Percentiles rank a stretch among this genome's conserved stretches.
Conservation (phyloP, 2,329 filamentous ascomycete genomes). For the Drechslera avenae region DNA sequence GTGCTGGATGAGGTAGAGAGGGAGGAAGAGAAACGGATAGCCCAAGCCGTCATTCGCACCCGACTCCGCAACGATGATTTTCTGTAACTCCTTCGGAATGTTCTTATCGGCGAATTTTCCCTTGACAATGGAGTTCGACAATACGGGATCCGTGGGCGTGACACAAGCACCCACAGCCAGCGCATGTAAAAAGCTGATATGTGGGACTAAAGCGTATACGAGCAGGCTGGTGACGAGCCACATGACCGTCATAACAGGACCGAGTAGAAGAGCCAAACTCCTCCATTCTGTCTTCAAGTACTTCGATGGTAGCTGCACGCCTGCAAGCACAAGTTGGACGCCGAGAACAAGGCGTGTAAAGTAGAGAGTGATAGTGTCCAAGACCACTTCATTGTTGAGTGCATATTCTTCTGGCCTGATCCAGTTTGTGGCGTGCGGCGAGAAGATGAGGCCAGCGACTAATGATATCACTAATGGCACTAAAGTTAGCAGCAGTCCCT, state of each 20-base stretch:
- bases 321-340: conserved; percentile 86
- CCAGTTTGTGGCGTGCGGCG: conserved; percentile 76
- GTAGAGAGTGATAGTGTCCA: conserved; percentile 77
- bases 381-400: conserved; percentile 57
- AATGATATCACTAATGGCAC: conserved; percentile 74
- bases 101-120: conserved; percentile 92
- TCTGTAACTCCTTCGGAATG: conserved; percentile 79
- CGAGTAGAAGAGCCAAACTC: conserved; percentile 73
- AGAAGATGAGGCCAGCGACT: conserved; percentile 77
- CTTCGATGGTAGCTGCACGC: conserved; percentile 82
- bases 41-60: conserved; percentile 89
- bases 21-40: conserved; percentile 86
- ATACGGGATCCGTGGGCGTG: conserved; percentile 87
- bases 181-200: conserved; percentile 75
- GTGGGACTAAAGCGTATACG: conserved; percentile 75
- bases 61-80: conserved; percentile 69
- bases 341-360: conserved; percentile 88
- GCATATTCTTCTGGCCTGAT: conserved; percentile 78
- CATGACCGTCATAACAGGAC: conserved; percentile 85
- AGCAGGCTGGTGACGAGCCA: conserved; percentile 82
- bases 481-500: conserved; percentile 12
- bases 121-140: conserved; percentile 90
- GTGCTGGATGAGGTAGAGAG: conserved; percentile 82
- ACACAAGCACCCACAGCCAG: conserved; percentile 82
- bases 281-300: conserved; percentile 82